Evolutionary conservation across 139 green algal genomes (phyloP), one percentile per base, ranked within the genome.

Genomic region (Deuterostichococcus epilithicus): DNA sequence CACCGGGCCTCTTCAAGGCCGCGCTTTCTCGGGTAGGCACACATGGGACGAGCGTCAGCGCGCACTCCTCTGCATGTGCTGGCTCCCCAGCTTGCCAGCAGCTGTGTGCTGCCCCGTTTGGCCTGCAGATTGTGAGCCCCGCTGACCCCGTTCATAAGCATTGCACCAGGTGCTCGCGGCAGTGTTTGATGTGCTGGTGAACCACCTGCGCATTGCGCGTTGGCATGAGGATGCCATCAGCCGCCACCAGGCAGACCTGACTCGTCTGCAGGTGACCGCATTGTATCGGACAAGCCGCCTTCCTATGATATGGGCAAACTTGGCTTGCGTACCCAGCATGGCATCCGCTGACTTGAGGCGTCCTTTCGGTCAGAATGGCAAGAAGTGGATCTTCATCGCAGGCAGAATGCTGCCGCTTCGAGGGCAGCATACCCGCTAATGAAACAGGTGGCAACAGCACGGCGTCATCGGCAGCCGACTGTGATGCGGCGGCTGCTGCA

Each of bases 131-230:
- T 13, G 13, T 70, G 3, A 13, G 25, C 2, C 58, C 58, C 26
- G 58, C 58, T 70, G n/a, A n/a, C 32, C 13, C 0, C 30, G 4
- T 22, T 25, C 28, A 37, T 44, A 66, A 42, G 25, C 20, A 35
- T 44, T 44, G 33, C 39, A 37, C 8, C 75, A 80, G 75, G 75
- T 88, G 30, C 60, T 89, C 20, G 84, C 76, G 76, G 79, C 84
- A 38, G 18, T 88, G 5, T 84, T 83, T 78, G 83, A 88, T 67
- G 74, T 88, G 30, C 72, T 88, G 58, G 77, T 74, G 8, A 79
- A 44, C n/a, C 80, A 88, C 81, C 79, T 75, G 65, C 67, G 52
- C 36, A 87, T 88, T 81, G 68, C 68, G 32, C 70, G 70, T n/a
- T 88, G 83, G 80, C 83, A 88, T 38, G 78, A 82, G 37, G 73